Percentiles rank a stretch among this genome's conserved stretches.
These are phyloP conservation scores for Trametopsis cervina DNA, from an alignment of 768 basidiomycete genomes.

Conservation along the genomic window DNA sequence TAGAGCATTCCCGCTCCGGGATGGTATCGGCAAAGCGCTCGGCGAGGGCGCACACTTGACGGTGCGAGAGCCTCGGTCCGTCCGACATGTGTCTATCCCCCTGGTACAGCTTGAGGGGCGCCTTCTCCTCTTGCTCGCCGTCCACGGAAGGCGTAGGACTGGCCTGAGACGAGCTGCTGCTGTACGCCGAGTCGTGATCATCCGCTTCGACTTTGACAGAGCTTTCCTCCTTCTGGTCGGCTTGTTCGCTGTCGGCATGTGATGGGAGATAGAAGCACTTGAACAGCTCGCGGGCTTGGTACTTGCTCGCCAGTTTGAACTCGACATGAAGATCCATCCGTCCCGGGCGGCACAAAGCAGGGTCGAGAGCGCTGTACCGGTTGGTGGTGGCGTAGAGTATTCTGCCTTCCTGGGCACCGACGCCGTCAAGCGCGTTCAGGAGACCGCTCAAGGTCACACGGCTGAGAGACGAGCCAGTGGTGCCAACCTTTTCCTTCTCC, in stretches of 20 bases:
- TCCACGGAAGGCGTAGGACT: not conserved
- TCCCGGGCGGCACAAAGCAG: slow-evolving; percentile 70
- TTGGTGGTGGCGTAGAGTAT: slow-evolving; percentile 78
- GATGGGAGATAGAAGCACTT: slow-evolving; percentile 54
- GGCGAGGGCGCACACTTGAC: slow-evolving; percentile 41
- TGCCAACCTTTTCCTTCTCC: slow-evolving; percentile 1
- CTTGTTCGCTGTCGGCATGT: not conserved
- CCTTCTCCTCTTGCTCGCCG: not conserved
- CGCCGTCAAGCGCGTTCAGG: slow-evolving; percentile 74
- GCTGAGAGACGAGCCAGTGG: slow-evolving; percentile 10
- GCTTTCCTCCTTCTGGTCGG: not conserved
- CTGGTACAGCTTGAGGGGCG: not conserved
- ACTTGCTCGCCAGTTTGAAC: slow-evolving; percentile 66
- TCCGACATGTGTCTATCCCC: slow-evolving; percentile 1
- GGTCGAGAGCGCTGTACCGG: slow-evolving; percentile 60
- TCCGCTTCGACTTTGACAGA: not conserved
- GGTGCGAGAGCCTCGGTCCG: slow-evolving; percentile 26
- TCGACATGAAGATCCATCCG: slow-evolving; percentile 77
- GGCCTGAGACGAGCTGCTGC: not conserved
- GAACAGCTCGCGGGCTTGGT: slow-evolving; percentile 62
- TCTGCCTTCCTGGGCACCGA: slow-evolving; percentile 77
- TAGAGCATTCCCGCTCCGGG: slow-evolving; percentile 36
- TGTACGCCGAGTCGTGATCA: slow-evolving; percentile 6
- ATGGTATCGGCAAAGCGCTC: slow-evolving; percentile 47
- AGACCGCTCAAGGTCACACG: slow-evolving; percentile 66